Evolutionary conservation across 148 eudicot genomes (phyloP).

Genomic region (Arctostaphylos glauca): DNA sequence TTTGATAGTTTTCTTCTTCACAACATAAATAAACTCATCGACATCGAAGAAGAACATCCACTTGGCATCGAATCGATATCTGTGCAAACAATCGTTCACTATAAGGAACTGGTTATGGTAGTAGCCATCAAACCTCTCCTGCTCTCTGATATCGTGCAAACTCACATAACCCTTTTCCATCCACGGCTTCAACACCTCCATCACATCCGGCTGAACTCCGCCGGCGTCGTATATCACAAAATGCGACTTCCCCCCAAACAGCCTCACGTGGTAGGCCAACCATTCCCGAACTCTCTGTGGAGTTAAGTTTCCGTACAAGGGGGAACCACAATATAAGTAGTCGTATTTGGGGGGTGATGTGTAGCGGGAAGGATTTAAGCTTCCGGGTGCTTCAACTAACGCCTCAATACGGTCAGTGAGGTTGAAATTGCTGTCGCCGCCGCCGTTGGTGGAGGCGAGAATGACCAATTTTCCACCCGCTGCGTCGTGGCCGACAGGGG

Average conservation of each 20-base stretch:
- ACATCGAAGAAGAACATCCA: conserved; percentile 84
- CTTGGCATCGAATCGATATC: conserved; percentile 50
- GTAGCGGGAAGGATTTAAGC: conserved; percentile 19
- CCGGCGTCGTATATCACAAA: conserved; percentile 80
- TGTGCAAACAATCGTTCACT: conserved; percentile 73
- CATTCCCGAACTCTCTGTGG: conserved; percentile 77
- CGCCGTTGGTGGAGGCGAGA: conserved; percentile 49
- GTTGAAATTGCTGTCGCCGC: conserved; percentile 29
- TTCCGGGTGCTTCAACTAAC: conserved; percentile 35
- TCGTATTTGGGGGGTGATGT: conserved; percentile 52
- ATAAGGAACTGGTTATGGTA: conserved; percentile 73
- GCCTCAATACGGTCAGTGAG: conserved; percentile 42
- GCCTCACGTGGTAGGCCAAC: conserved; percentile 62
- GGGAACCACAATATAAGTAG: conserved; percentile 68
- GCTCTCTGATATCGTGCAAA: conserved; percentile 59
- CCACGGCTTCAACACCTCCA: conserved; percentile 66
- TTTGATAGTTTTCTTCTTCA: conserved; percentile 27
- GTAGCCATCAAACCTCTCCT: conserved; percentile 75
- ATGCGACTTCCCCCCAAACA: conserved; percentile 62
- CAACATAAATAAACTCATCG: conserved; percentile 59
- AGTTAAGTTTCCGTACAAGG: conserved; percentile 57
- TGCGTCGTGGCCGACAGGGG: conserved; percentile 23
- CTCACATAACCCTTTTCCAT: conserved; percentile 66
- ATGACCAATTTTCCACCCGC: conserved; percentile 46
- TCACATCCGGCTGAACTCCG: conserved; percentile 51